Percentiles rank a stretch among this genome's conserved stretches.
phyloP scores from a whole-genome alignment of 2,329 filamentous ascomycete species.

The Beauveria caledonica region DNA sequence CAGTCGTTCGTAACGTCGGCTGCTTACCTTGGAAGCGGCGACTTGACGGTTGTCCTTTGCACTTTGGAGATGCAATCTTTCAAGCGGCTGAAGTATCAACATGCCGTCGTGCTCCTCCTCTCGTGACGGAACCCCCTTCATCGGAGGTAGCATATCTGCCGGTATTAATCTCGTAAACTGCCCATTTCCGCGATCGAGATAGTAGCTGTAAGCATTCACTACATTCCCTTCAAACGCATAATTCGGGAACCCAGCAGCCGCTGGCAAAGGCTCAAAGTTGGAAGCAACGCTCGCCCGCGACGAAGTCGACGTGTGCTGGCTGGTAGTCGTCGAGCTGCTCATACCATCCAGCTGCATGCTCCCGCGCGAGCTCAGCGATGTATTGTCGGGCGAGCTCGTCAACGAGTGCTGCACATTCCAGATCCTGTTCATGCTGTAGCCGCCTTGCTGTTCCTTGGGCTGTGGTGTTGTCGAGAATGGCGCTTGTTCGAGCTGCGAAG shows the following conservation, averaged over 20 bases:
- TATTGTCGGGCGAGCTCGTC: not conserved
- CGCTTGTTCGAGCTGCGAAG: not conserved
- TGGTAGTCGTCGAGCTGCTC: not conserved
- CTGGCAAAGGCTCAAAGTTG: not conserved
- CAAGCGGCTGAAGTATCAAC: conserved; percentile 38
- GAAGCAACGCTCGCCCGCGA: conserved; percentile 4
- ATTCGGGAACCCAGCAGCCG: not conserved
- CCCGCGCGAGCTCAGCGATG: conserved; percentile 2
- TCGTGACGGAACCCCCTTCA: conserved; percentile 34
- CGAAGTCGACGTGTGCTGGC: not conserved
- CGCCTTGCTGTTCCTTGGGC: not conserved
- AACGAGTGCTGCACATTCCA: not conserved
- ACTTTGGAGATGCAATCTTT: conserved; percentile 28
- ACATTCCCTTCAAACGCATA: not conserved
- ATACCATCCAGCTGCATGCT: not conserved
- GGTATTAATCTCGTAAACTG: conserved; percentile 46
- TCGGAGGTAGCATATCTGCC: conserved; percentile 42
- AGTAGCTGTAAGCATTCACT: conserved; percentile 36
- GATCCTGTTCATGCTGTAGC: not conserved
- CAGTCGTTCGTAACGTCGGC: not conserved
- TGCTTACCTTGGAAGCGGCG: conserved; percentile 32
- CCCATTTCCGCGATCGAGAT: conserved; percentile 44
- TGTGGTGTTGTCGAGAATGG: not conserved
- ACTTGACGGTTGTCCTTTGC: conserved; percentile 29
- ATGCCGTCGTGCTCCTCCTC: conserved; percentile 34